These are phyloP conservation scores for Phialemoniopsis sp. DNA, from an alignment of 2,329 filamentous ascomycete genomes.

Conservation along the genomic window DNA sequence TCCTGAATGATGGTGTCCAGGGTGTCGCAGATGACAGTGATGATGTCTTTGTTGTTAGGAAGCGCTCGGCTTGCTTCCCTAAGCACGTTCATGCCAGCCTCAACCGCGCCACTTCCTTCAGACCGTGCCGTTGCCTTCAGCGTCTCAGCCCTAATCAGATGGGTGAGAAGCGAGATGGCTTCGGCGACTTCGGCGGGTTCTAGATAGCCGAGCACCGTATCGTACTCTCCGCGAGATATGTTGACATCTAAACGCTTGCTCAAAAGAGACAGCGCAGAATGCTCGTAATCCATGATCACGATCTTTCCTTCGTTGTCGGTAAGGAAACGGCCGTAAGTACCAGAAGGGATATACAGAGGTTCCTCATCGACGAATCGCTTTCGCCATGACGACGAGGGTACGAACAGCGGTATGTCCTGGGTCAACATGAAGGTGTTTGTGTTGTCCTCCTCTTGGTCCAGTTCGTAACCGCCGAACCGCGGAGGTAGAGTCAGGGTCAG, in stretches of 20 bases:
- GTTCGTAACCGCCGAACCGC: slow-evolving; percentile 69
- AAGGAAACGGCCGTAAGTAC: slow-evolving; percentile 68
- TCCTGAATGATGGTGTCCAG: slow-evolving; percentile 69
- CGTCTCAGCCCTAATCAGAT: slow-evolving; percentile 55
- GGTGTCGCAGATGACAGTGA: slow-evolving; percentile 77
- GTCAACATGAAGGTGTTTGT: slow-evolving; percentile 71
- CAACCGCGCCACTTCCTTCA: slow-evolving; percentile 11
- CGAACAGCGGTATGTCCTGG: slow-evolving; percentile 61
- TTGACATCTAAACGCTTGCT: slow-evolving; percentile 72
- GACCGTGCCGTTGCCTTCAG: slow-evolving; percentile 24
- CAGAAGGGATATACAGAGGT: slow-evolving; percentile 57
- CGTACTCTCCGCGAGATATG: slow-evolving; percentile 50
- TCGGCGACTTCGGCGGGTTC: slow-evolving; percentile 64
- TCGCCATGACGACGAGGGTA: slow-evolving; percentile 37
- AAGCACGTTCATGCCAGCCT: slow-evolving; percentile 43
- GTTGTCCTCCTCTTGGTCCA: slow-evolving; percentile 82
- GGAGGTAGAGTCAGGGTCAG: slow-evolving; percentile 75
- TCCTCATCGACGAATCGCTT: slow-evolving; percentile 39
- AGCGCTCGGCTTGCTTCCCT: slow-evolving; percentile 54
- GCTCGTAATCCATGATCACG: slow-evolving; percentile 71
- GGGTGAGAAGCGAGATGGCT: slow-evolving; percentile 69
- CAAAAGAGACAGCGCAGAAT: slow-evolving; percentile 76
- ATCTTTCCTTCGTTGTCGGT: slow-evolving; percentile 68
- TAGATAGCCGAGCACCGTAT: slow-evolving; percentile 47
- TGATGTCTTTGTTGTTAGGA: slow-evolving; percentile 64